Evolutionary conservation across 495 filamentous ascomycete genomes (phyloP).

Genomic region (Penicillium roqueforti): DNA sequence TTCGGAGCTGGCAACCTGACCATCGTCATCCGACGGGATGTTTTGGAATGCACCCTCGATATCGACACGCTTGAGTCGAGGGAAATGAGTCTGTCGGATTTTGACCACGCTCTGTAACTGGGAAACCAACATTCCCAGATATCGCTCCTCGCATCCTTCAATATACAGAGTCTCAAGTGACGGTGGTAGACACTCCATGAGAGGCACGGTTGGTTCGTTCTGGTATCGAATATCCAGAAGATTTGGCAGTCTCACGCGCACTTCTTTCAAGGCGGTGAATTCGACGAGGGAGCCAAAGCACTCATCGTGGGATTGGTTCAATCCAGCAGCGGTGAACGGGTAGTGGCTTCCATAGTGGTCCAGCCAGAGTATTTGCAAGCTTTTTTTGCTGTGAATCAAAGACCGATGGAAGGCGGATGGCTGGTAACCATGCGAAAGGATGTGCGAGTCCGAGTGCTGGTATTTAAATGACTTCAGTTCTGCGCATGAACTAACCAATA

Average conservation of each 20-base stretch:
- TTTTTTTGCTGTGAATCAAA: constrained; percentile 25
- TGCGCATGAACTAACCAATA: constrained; percentile 22
- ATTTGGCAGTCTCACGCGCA: constrained; percentile 35
- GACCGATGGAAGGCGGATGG: constrained; percentile 29
- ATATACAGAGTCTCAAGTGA: constrained; percentile 30
- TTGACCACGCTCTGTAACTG: constrained; percentile 28
- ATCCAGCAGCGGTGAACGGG: constrained; percentile 29
- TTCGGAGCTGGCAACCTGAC: not conserved
- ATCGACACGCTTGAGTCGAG: constrained; percentile 17
- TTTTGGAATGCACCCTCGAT: constrained; percentile 36
- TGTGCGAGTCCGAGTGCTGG: constrained; percentile 33
- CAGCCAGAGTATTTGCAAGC: constrained; percentile 32
- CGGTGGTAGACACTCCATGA: constrained; percentile 27
- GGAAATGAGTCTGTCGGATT: constrained; percentile 17
- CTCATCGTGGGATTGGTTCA: constrained; percentile 34
- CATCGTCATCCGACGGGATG: constrained; percentile 8
- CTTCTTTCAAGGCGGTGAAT: constrained; percentile 29
- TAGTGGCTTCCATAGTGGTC: constrained; percentile 31
- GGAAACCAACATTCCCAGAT: constrained; percentile 25
- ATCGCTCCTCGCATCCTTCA: constrained; percentile 31
- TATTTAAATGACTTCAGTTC: constrained; percentile 34
- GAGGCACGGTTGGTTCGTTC: constrained; percentile 19
- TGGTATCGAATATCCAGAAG: constrained; percentile 32
- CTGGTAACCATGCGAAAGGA: constrained; percentile 26
- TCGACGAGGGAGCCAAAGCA: constrained; percentile 33